phyloP scores from a whole-genome alignment of 129 eudicot genomes.

The Lonicera japonica region DNA sequence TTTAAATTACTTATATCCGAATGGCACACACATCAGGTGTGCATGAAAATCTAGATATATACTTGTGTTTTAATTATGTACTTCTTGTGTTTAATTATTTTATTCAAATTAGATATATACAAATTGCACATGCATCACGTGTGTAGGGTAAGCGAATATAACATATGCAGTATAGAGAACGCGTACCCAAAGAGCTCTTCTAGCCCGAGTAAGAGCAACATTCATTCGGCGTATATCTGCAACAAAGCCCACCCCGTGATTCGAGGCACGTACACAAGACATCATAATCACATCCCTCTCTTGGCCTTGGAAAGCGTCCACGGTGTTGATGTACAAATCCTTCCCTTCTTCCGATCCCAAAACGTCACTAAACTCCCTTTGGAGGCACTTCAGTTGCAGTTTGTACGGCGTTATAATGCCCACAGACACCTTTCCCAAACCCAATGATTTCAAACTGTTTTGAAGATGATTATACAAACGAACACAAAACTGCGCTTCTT shows the following conservation, averaged over 20 bases:
- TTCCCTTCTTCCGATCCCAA: slow-evolving; percentile 74
- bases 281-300: slow-evolving; percentile 95
- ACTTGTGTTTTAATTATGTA: too few relatives aligned
- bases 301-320: slow-evolving; percentile 98
- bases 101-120: too few relatives aligned
- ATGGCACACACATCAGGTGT: too few relatives aligned
- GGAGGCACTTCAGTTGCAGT: slow-evolving; percentile 85
- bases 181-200: slow-evolving; percentile 82
- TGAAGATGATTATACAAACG: slow-evolving; percentile 77
- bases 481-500: slow-evolving; percentile 83
- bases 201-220: slow-evolving; percentile 88
- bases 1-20: too few relatives aligned
- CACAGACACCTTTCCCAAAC: slow-evolving; percentile 63
- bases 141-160: too few relatives aligned
- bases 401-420: slow-evolving; percentile 95
- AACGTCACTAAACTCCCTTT: slow-evolving; percentile 75
- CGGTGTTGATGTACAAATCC: slow-evolving; percentile 82
- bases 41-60: too few relatives aligned
- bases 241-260: slow-evolving; percentile 93
- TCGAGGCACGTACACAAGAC: slow-evolving; percentile 97
- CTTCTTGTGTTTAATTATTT: too few relatives aligned
- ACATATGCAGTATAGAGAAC: neutral
- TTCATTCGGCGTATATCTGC: slow-evolving; percentile 97
- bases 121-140: neutral
- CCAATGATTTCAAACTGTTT: slow-evolving; percentile 42